These are phyloP conservation scores for Solanum hybrid DNA, from an alignment of 305 asterid species.

Conservation along the genomic window DNA sequence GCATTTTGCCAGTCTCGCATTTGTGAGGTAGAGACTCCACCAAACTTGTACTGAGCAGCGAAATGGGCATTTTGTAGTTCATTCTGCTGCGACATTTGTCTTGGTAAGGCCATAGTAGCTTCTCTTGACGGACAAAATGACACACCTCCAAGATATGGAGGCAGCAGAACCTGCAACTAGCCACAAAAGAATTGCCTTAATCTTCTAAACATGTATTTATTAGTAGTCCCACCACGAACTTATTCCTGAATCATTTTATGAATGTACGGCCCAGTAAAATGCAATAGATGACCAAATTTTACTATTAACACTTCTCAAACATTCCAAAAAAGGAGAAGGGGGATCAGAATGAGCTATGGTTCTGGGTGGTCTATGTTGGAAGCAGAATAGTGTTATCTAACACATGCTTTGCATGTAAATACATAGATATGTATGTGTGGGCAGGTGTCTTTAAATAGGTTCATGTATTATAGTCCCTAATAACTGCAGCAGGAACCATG, in stretches of 20 bases:
- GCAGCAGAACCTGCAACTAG: constrained; percentile 34
- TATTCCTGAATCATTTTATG: not conserved
- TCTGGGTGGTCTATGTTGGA: not conserved
- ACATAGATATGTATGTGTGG: not conserved
- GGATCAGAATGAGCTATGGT: not conserved
- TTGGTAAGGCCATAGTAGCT: constrained; percentile 15
- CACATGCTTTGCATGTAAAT: not conserved
- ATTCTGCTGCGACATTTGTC: constrained; percentile 16
- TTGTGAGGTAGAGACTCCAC: constrained; percentile 12
- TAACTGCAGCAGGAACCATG: not conserved
- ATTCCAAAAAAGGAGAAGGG: not conserved
- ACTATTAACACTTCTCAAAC: not conserved
- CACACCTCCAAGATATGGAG: constrained; percentile 28
- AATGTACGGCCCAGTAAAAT: not conserved
- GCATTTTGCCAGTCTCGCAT: constrained; percentile 29
- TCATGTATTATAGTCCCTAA: not conserved
- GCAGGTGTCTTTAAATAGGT: not conserved
- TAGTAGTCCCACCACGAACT: not conserved
- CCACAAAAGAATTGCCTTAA: not conserved
- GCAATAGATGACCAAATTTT: not conserved
- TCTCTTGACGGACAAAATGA: constrained; percentile 2
- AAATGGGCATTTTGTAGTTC: constrained; percentile 19
- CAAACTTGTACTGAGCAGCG: constrained; percentile 19
- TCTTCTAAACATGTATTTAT: not conserved
- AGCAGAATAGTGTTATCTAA: not conserved